phyloP scores from a whole-genome alignment of 176 grass and related monocot species.

The Metroxylon sagu region DNA sequence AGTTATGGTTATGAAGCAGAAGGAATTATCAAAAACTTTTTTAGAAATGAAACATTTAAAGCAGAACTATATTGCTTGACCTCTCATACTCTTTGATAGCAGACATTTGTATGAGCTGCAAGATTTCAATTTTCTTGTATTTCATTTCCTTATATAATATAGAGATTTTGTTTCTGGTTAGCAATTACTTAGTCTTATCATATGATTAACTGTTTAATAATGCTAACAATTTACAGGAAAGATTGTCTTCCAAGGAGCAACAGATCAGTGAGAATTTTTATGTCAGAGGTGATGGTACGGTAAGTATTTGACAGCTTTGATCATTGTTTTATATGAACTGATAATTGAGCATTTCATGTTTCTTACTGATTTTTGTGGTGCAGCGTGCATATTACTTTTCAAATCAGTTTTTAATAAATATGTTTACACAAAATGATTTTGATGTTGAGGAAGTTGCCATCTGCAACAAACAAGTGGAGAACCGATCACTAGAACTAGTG shows the following conservation, averaged over 20 bases:
- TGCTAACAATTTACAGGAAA: constrained; percentile 56
- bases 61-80: too few species aligned
- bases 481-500: constrained; percentile 73
- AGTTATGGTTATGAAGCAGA: too few species aligned
- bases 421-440: constrained; percentile 68
- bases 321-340: constrained; percentile 9
- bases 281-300: constrained; percentile 96
- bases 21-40: too few species aligned
- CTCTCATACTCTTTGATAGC: too few species aligned
- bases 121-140: too few species aligned
- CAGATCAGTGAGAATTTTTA: constrained; percentile 95
- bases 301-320: constrained; percentile 23
- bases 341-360: background rate
- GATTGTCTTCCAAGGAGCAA: constrained; percentile 75
- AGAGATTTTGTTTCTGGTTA: too few species aligned
- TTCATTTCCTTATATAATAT: too few species aligned
- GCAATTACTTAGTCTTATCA: too few species aligned
- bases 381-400: constrained; percentile 93
- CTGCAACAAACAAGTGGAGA: constrained; percentile 87
- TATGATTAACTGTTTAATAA: too few species aligned
- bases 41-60: too few species aligned
- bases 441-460: constrained; percentile 54
- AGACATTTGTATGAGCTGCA: too few species aligned
- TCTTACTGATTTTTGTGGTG: constrained; percentile 15
- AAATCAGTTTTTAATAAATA: constrained; percentile 48